phyloP scores from a whole-genome alignment of 2,329 filamentous ascomycete species.

The Teratosphaeriaceae sp. region DNA sequence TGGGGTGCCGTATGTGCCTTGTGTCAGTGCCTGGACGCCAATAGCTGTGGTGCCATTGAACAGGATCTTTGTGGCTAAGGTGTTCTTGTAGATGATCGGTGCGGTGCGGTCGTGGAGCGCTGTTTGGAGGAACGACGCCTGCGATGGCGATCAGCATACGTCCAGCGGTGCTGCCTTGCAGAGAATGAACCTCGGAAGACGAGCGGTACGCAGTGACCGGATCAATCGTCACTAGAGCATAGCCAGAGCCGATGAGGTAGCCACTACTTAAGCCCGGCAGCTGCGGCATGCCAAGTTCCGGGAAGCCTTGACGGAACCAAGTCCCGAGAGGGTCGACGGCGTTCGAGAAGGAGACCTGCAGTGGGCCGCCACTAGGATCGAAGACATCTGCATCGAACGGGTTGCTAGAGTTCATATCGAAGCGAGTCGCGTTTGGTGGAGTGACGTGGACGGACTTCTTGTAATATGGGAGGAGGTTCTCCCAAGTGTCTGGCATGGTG shows the following conservation, averaged over 20 bases:
- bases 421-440: slow-evolving; percentile 9
- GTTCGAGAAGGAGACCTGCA: slow-evolving; percentile 29
- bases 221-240: slow-evolving; percentile 12
- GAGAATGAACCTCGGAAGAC: slow-evolving; percentile 4
- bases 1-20: slow-evolving; percentile 4
- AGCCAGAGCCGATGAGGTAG: slow-evolving; percentile 12
- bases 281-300: slow-evolving; percentile 11
- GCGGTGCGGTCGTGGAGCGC: neutral
- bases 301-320: slow-evolving; percentile 9
- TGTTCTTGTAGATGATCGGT: slow-evolving; percentile 27
- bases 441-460: slow-evolving; percentile 19
- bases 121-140: neutral
- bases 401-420: slow-evolving; percentile 9
- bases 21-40: slow-evolving; percentile 21
- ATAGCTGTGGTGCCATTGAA: slow-evolving; percentile 27
- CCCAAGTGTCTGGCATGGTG: slow-evolving; percentile 12
- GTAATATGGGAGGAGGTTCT: slow-evolving; percentile 23
- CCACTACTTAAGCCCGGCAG: slow-evolving; percentile 12
- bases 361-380: slow-evolving; percentile 18
- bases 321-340: slow-evolving; percentile 11
- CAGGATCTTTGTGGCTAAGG: slow-evolving; percentile 28
- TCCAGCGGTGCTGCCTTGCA: too few species aligned
- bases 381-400: slow-evolving; percentile 12
- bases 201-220: slow-evolving; percentile 5
- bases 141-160: too few species aligned